These are phyloP conservation scores for Sphaceloma murrayae DNA, from an alignment of 2,329 filamentous ascomycete species.

Conservation along the genomic window DNA sequence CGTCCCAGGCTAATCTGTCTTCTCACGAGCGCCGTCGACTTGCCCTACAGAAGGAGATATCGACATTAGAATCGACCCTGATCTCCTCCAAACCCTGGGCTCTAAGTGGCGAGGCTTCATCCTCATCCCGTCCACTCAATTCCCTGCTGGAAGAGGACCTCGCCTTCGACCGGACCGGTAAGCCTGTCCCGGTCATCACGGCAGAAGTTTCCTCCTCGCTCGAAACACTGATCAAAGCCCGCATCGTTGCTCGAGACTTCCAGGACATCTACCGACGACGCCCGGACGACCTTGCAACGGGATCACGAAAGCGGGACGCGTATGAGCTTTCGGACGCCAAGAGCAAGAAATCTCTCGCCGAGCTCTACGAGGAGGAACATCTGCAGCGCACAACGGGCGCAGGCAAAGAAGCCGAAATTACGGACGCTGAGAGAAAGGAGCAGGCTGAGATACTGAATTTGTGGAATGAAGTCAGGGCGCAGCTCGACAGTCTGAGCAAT, in stretches of 20 bases:
- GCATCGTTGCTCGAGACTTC: conserved; percentile 82
- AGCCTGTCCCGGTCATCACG: conserved; percentile 89
- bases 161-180: conserved; percentile 90
- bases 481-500: conserved; percentile 80
- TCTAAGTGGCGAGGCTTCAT: conserved; percentile 76
- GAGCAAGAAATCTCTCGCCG: conserved; percentile 75
- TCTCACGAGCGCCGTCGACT: conserved; percentile 80
- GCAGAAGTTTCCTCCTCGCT: conserved; percentile 84
- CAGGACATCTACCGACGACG: conserved; percentile 80
- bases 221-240: conserved; percentile 85
- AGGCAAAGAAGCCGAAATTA: conserved; percentile 73
- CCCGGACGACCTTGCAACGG: conserved; percentile 62
- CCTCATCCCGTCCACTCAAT: conserved; percentile 73
- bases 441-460: conserved; percentile 72
- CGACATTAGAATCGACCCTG: conserved; percentile 77
- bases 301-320: conserved; percentile 48
- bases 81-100: conserved; percentile 89
- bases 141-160: conserved; percentile 90
- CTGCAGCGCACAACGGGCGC: conserved; percentile 63
- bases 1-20: conserved; percentile 64
- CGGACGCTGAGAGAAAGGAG: conserved; percentile 51
- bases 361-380: conserved; percentile 91
- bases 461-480: conserved; percentile 71
- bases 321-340: conserved; percentile 81
- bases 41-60: conserved; percentile 80